Evolutionary conservation across 495 filamentous ascomycete species (phyloP), one percentile per base, ranked within the genome.

Genomic region (Echria macrotheca): DNA sequence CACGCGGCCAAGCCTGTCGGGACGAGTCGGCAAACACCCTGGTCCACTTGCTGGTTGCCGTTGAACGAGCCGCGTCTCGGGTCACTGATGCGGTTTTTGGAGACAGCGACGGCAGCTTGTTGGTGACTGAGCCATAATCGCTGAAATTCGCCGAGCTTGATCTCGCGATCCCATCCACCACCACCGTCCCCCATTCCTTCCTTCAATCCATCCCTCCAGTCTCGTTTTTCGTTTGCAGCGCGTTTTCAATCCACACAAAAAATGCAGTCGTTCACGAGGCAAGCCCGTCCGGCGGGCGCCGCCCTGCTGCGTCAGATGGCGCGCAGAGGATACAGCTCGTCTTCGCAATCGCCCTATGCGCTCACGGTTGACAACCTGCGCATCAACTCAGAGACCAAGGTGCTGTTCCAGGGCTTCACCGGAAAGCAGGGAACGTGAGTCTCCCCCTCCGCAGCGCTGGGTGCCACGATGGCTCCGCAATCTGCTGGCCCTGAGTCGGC

Each of bases 341-440:
- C 78, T 48, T 75, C 74, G 40, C n/a, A n/a, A n/a, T 76, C 80
- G 43, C 75, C 77, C 45, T 99, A 99, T 67, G 78, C 86, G 49
- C 69, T 80, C 54, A 97, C 94, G 35, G 82, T 86, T 68, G 75
- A 85, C 56, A 96, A 96, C 77, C 80, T 99, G 55, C 85, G 88
- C 68, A 89, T 99, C 70, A 95, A 87, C 68, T 69, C 71, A 64
- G 82, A 96, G 44, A 99, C 93, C 48, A 89, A 87, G 72, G 89
- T 99, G 45, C 75, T 99, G 58, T 99, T 80, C 77, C 93, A 99
- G 73, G 93, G 93, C 47, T 97, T 99, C 70, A 99, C 93, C 10
- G 93, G 93, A 63, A 94, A 86, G 76, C 93, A 98, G 76, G 91
- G 93, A 87, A 91, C 88, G 91, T 96, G 72, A 74, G 91, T 89